Evolutionary conservation across 768 basidiomycete genomes (phyloP).

Genomic region (Pholiota microspora): DNA sequence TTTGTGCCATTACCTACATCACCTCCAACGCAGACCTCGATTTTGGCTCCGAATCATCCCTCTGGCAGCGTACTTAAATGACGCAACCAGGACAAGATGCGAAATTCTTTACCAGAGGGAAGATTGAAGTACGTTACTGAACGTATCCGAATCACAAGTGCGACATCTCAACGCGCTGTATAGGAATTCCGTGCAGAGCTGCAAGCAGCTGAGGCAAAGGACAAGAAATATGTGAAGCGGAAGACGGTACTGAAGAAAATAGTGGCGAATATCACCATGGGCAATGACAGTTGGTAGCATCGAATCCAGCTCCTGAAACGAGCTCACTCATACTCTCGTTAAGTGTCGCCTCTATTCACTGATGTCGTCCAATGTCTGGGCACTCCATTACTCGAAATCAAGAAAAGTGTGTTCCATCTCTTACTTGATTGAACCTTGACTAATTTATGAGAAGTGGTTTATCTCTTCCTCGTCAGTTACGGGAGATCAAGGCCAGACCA

Average conservation of each 20-base stretch:
- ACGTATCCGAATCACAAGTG: neutral
- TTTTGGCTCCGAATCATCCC: neutral
- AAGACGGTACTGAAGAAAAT: conserved; percentile 97
- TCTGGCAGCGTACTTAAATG: conserved; percentile 24
- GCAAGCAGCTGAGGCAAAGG: conserved; percentile 88
- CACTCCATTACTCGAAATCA: conserved; percentile 95
- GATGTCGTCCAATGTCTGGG: conserved; percentile 94
- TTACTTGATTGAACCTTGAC: conserved; percentile 6
- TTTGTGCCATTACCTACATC: neutral
- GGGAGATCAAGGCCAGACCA: conserved; percentile 92
- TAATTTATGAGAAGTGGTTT: conserved; percentile 71
- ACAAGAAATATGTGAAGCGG: conserved; percentile 93
- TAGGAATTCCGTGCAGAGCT: conserved; percentile 91
- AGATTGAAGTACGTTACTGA: conserved; percentile 70
- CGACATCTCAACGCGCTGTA: neutral
- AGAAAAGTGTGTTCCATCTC: conserved; percentile 78
- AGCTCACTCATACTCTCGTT: conserved; percentile 17
- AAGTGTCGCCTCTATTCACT: conserved; percentile 93
- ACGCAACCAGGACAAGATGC: conserved; percentile 79
- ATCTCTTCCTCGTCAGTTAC: conserved; percentile 96
- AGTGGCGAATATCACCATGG: conserved; percentile 99
- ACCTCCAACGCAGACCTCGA: neutral
- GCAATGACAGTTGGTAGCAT: conserved; percentile 87
- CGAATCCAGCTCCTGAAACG: conserved; percentile 21
- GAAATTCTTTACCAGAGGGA: conserved; percentile 89